Evolutionary conservation across 805 yeast species (phyloP).

Genomic region (Kodamaea kaohsiungensis): DNA sequence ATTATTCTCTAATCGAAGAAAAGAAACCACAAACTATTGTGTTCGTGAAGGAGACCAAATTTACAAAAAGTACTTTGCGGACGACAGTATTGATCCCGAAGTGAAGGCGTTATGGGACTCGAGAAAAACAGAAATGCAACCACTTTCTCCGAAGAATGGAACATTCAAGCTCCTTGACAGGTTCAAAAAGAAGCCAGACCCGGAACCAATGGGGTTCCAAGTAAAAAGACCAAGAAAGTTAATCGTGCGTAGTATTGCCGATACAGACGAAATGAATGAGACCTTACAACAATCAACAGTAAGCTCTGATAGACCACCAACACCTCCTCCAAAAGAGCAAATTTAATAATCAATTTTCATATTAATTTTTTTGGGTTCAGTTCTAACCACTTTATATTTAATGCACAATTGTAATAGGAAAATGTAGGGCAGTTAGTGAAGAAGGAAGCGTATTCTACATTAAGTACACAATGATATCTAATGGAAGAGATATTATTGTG

Average conservation of each 20-base stretch:
- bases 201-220: slow-evolving; percentile 26
- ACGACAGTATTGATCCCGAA: slow-evolving; percentile 51
- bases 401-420: not conserved
- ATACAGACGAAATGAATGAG: not conserved
- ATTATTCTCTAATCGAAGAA: slow-evolving; percentile 14
- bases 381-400: not conserved
- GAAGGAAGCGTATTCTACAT: too few relatives aligned
- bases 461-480: too few relatives aligned
- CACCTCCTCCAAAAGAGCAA: slow-evolving; percentile 1
- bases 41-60: slow-evolving; percentile 62
- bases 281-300: not conserved
- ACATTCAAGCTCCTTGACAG: not conserved
- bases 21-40: slow-evolving; percentile 48
- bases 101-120: slow-evolving; percentile 53
- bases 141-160: not conserved
- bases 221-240: slow-evolving; percentile 38
- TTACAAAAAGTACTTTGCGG: slow-evolving; percentile 39
- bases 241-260: slow-evolving; percentile 21
- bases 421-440: not conserved
- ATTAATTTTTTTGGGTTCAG: not conserved
- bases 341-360: not conserved
- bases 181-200: slow-evolving; percentile 3
- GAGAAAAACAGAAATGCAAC: slow-evolving; percentile 25
- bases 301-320: not conserved
- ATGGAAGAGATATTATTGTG: too few relatives aligned